Percentiles rank a stretch among this genome's conserved stretches.
Conservation (phyloP, 1,284 basidiomycete species). For the Caloboletus inedulis region DNA sequence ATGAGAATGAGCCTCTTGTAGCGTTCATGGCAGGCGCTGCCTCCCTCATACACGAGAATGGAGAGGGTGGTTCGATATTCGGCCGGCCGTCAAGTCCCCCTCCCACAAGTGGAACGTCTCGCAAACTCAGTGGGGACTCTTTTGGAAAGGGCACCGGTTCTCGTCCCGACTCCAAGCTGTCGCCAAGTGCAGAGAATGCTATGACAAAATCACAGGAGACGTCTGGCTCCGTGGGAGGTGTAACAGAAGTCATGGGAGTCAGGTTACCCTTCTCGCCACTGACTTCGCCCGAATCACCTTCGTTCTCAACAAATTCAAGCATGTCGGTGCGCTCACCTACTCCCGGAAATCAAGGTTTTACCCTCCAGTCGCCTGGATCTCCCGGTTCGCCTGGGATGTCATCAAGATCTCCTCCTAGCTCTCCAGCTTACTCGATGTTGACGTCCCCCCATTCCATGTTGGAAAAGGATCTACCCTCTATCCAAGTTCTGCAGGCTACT, state of each 20-base stretch:
- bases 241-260: constrained; percentile 31
- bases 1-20: constrained; percentile 28
- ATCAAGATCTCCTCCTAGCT: constrained; percentile 24
- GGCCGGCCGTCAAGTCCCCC: constrained; percentile 24
- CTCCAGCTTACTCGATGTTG: constrained; percentile 39
- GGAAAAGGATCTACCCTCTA: constrained; percentile 35
- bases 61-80: constrained; percentile 14
- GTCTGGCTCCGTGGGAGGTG: constrained; percentile 15
- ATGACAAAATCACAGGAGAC: constrained; percentile 24
- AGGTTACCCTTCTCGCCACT: constrained; percentile 32
- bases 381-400: constrained; percentile 16
- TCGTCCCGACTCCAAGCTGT: constrained; percentile 38
- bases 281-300: constrained; percentile 32
- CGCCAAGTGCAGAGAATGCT: constrained; percentile 28
- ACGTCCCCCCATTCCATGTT: constrained; percentile 44
- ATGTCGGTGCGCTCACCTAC: constrained; percentile 22
- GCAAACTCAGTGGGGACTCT: constrained; percentile 31
- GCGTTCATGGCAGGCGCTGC: constrained; percentile 12
- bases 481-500: constrained; percentile 27
- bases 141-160: constrained; percentile 27
- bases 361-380: constrained; percentile 17
- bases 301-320: constrained; percentile 34
- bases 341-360: constrained; percentile 15
- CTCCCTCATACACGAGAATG: constrained; percentile 24
- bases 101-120: constrained; percentile 19